Conservation (phyloP, 1,284 basidiomycete species). For the Ustilago lituana region DNA sequence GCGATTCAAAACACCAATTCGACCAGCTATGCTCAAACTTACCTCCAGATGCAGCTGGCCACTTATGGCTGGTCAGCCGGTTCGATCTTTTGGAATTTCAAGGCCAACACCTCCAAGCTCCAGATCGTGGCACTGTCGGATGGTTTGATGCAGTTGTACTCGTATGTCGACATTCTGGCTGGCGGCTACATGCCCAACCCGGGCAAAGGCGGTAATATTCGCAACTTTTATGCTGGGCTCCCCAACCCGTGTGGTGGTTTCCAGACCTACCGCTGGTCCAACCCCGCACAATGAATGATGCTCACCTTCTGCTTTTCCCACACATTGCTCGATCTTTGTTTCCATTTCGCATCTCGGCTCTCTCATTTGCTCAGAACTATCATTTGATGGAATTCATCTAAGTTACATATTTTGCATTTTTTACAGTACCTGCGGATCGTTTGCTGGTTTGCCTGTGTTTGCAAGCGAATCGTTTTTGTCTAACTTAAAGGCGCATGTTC, state of each 20-base stretch:
- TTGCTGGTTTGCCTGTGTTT: too few species aligned
- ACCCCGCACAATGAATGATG: conserved; percentile 15
- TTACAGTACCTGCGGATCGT: too few species aligned
- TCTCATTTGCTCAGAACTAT: too few species aligned
- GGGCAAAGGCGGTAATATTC: conserved; percentile 32
- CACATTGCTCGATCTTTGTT: too few species aligned
- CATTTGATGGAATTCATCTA: too few species aligned
- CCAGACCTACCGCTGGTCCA: conserved; percentile 35
- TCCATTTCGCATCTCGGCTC: too few species aligned
- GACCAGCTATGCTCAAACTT: conserved; percentile 26
- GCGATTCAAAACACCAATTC: conserved; percentile 43
- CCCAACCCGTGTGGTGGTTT: conserved; percentile 39
- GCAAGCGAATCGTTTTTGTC: too few species aligned
- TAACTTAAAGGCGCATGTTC: too few species aligned
- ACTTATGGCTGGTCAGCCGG: conserved; percentile 64
- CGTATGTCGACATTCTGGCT: conserved; percentile 43
- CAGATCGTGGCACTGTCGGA: conserved; percentile 29
- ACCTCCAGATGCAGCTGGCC: conserved; percentile 54
- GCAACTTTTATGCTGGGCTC: conserved; percentile 27
- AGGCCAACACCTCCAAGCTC: conserved; percentile 38
- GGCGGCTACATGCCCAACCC: conserved; percentile 40
- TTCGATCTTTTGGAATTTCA: conserved; percentile 64
- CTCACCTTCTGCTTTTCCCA: too few species aligned
- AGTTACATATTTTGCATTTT: too few species aligned
- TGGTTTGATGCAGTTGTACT: conserved; percentile 48